A percentile compares a stretch with the other conserved stretches of the same genome.
Conservation (phyloP, 2,329 filamentous ascomycete species). For the Leptodontidium sp. region DNA sequence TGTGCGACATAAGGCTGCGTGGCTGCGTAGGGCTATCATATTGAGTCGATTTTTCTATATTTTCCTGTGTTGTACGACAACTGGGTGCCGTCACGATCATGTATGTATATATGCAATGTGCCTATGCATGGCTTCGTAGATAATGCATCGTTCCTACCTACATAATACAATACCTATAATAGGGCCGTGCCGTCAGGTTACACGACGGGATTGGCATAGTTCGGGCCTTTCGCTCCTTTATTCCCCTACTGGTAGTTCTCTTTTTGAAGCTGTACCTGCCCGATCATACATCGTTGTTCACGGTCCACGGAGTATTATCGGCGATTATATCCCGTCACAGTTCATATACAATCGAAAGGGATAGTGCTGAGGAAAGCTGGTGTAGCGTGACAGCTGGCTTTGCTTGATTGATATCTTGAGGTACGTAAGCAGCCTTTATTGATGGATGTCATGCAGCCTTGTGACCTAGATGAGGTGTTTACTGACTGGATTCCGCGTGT, state of each 20-base stretch:
- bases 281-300: too few relatives aligned
- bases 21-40: not conserved
- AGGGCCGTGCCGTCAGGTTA: not conserved
- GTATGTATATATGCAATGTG: not conserved
- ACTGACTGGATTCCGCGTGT: not conserved
- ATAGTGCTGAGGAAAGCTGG: not conserved
- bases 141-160: not conserved
- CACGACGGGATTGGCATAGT: not conserved
- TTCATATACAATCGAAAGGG: too few relatives aligned
- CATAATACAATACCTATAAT: not conserved
- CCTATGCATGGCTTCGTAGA: constrained; percentile 7
- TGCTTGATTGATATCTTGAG: not conserved
- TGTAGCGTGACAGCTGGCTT: constrained; percentile 5
- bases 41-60: not conserved
- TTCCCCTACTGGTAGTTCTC: not conserved
- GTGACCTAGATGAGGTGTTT: not conserved
- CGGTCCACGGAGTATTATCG: too few relatives aligned
- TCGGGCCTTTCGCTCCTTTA: not conserved
- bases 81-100: not conserved
- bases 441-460: constrained; percentile 6
- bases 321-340: too few relatives aligned
- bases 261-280: too few relatives aligned
- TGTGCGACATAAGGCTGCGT: not conserved
- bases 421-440: not conserved
- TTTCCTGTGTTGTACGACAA: not conserved